A percentile compares a stretch with the other conserved stretches of the same genome.
phyloP scores from a whole-genome alignment of 169 alveolate genomes.

The Hammondia hammondi region DNA sequence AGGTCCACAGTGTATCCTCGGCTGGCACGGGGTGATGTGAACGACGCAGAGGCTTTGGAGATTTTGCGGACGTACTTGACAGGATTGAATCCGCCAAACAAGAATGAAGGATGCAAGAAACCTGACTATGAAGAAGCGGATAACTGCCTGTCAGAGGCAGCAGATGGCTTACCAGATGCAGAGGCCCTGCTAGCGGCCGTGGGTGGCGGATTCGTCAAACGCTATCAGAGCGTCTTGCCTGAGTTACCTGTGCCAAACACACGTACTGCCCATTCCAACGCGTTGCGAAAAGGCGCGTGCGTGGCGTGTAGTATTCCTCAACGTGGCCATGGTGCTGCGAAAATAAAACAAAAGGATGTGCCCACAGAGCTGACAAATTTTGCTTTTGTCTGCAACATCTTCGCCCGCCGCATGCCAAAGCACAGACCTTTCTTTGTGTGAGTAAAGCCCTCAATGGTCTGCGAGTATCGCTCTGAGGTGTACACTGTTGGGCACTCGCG shows the following conservation, averaged over 20 bases:
- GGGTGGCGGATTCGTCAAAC: background rate
- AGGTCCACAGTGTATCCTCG: background rate
- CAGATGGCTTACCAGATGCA: background rate
- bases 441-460: background rate
- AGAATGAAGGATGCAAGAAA: background rate
- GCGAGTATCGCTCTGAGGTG: too few species aligned
- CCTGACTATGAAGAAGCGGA: background rate
- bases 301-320: background rate
- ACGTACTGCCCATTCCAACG: background rate
- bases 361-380: background rate
- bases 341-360: background rate
- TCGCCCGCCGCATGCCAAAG: slow-evolving; percentile 9
- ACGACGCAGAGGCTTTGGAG: background rate
- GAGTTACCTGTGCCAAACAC: background rate
- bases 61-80: background rate
- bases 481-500: too few species aligned
- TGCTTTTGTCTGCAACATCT: slow-evolving; percentile 15
- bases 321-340: background rate
- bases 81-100: background rate
- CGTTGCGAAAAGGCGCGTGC: background rate
- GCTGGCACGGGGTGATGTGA: background rate
- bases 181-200: slow-evolving; percentile 1
- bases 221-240: background rate
- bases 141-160: background rate
- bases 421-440: background rate